phyloP scores from a whole-genome alignment of 2,329 filamentous ascomycete genomes.

The Sporothrix variecibatus region DNA sequence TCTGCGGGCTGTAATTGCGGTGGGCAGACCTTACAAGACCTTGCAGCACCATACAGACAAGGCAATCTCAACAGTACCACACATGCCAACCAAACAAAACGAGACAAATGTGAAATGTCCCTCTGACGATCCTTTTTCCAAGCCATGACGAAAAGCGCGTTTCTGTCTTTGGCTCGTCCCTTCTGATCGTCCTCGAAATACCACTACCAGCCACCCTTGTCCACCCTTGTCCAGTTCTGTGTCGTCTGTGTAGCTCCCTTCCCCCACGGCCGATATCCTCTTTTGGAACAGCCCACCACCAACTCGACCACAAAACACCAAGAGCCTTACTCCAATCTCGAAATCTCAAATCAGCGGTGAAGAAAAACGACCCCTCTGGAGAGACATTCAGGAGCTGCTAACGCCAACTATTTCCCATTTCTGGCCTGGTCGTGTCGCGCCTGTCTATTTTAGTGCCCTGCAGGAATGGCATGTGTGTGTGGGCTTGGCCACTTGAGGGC shows the following conservation, averaged over 20 bases:
- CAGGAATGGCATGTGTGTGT: constrained; percentile 20
- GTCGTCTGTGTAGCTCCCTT: background rate
- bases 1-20: background rate
- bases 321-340: background rate
- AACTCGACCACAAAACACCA: background rate
- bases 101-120: background rate
- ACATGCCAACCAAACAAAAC: background rate
- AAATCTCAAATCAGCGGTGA: constrained; percentile 21
- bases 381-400: constrained; percentile 3
- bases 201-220: background rate
- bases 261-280: constrained; percentile 16
- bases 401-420: constrained; percentile 19
- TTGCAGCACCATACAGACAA: background rate
- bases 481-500: background rate
- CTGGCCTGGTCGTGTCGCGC: constrained; percentile 6
- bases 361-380: background rate
- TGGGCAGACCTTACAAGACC: background rate
- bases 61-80: background rate
- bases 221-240: background rate
- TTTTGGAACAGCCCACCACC: constrained; percentile 11
- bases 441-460: constrained; percentile 6
- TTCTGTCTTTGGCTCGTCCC: background rate
- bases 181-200: background rate
- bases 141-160: constrained; percentile 14
- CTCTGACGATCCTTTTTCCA: constrained; percentile 9